Conservation (phyloP, 169 alveolate genomes). For the Plasmodium inui region DNA sequence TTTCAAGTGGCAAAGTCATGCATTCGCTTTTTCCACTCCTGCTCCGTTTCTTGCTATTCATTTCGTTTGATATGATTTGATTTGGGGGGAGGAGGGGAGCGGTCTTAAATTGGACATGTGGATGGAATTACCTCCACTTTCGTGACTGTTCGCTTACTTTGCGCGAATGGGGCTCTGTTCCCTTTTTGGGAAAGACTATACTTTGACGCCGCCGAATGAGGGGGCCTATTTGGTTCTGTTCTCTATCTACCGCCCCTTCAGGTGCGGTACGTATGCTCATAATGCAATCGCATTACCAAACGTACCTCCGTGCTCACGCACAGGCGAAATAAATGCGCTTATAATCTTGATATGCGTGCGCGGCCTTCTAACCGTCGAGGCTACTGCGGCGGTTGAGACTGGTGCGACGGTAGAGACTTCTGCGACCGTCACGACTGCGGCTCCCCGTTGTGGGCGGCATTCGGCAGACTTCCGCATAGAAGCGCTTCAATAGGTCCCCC, state of each 20-base stretch:
- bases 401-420: too few relatives aligned
- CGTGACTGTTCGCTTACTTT: background rate
- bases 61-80: conserved; percentile 1
- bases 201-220: background rate
- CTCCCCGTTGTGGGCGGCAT: background rate
- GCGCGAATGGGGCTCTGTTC: background rate
- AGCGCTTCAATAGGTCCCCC: background rate
- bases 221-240: background rate
- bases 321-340: background rate
- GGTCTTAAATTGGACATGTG: background rate
- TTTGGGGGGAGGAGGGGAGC: background rate
- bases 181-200: background rate
- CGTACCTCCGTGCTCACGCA: background rate
- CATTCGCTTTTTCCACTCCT: conserved; percentile 34
- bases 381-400: background rate
- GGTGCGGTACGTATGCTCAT: background rate
- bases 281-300: background rate
- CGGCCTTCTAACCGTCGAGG: too few relatives aligned
- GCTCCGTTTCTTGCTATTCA: conserved; percentile 56
- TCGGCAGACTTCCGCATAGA: background rate
- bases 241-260: background rate
- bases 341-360: too few relatives aligned
- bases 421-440: background rate
- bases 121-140: background rate
- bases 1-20: conserved; percentile 60